Conservation (phyloP, 2,329 filamentous ascomycete species). For the Herpotrichia juniperi region DNA sequence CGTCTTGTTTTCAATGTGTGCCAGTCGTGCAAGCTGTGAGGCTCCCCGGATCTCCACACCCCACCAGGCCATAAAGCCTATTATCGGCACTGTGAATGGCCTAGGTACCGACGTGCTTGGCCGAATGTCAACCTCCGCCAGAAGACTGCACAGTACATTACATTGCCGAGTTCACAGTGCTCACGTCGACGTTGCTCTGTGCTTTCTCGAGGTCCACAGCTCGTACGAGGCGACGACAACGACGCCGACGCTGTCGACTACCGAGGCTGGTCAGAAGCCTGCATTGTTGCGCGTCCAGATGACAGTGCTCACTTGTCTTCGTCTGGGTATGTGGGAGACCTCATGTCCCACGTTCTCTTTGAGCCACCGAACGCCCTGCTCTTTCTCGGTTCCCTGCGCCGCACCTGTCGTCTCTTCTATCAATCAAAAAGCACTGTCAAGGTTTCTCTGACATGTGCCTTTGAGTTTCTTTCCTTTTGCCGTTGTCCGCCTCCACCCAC, state of each 20-base stretch:
- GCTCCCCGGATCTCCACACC: constrained; percentile 11
- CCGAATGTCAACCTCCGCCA: background rate
- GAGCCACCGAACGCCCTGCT: constrained; percentile 35
- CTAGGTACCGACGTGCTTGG: background rate
- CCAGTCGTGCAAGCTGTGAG: background rate
- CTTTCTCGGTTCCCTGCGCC: constrained; percentile 16
- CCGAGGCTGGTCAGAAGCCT: background rate
- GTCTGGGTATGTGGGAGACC: background rate
- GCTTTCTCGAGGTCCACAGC: background rate
- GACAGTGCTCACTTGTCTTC: background rate
- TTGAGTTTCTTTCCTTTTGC: constrained; percentile 20
- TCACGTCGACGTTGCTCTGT: too few species aligned
- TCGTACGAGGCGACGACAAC: background rate
- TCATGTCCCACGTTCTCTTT: constrained; percentile 8
- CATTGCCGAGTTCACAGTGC: too few species aligned
- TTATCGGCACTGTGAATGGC: background rate
- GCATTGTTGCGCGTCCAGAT: background rate
- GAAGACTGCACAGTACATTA: too few species aligned
- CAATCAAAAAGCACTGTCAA: too few species aligned
- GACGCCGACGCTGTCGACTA: background rate
- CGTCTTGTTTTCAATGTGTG: background rate
- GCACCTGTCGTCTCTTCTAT: too few species aligned
- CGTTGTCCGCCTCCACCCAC: too few species aligned
- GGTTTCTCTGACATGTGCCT: too few species aligned
- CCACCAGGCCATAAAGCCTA: constrained; percentile 1